Evolutionary conservation across 129 eudicot species (phyloP), one percentile per base, ranked within the genome.

Genomic region (Logfia minima): DNA sequence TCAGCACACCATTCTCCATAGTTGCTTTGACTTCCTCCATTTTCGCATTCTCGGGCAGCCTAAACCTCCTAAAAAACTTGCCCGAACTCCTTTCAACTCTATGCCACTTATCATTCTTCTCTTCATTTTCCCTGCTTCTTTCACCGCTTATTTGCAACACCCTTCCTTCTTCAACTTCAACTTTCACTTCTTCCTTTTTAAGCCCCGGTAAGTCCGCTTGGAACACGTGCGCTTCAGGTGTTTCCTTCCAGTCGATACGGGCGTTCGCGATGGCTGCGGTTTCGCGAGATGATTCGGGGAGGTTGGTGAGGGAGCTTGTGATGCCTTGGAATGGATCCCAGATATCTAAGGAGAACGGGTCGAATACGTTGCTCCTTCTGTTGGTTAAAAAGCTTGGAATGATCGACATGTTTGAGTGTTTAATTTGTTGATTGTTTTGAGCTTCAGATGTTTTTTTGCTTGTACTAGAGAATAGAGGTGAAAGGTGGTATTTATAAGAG

Each of bases 161-260:
- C 22, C 85, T 79, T 8, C 84, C 90, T 1, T 84, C 93, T 51
- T 88, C 93, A 28, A 87, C 89, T 60, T 87, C 89, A 34, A 87
- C 88, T 70, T 84, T 84, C 32, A 88, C 87, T 13, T 88, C 90
- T 28, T 88, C 92, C 72, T 84, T 88, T 63, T 79, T 88, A 67
- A 88, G 68, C 16, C 93, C 90, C 0, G 93, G 93, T 3, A 88
- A 28, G 51, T 88, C 93, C 6, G 88, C 90, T 79, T 88, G 79
- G 80, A 88, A 88, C n/a, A 88, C 77, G 34, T 88, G 92, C 4
- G 92, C 88, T 72, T 88, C 92, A 7, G 92, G 85, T 3, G 90
- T 88, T 80, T 88, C 93, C 35, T 80, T 86, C 93, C 93, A 88
- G 76, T 88, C 92, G 11, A 88, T 78, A 4, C 80, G 64, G 0